Base-by-base conservation (phyloP, 495 filamentous ascomycete genomes). In the Penicillium arizonense region DNA sequence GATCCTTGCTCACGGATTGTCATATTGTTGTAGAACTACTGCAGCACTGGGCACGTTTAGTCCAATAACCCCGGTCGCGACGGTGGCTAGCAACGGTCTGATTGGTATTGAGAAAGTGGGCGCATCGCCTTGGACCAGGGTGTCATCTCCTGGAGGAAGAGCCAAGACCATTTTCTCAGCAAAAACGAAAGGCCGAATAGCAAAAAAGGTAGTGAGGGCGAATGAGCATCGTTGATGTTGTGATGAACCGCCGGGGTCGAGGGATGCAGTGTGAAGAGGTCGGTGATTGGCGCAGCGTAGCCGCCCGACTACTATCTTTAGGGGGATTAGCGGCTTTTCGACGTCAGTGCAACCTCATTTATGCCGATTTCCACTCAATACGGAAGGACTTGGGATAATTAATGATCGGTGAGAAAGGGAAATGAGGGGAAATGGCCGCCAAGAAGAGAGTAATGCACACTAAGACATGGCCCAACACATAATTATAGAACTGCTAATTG, bases 1-100 rank as follows among this genome's bases (percentile, higher is more conserved):
- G 44, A 61, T 66, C 63, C 47, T 39, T 57, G 55, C 49, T 52
- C 40, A 24, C 33, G 28, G 23, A 36, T 37, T 36, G 43, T 55
- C 33, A 56, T 26, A 35, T 53, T n/a, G 39, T 54, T 66, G 64
- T 59, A 68, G 64, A 63, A 57, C 70, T 73, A 69, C 65, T 75
- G 72, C 72, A 73, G 4, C 45, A 63, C 53, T 63, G 65, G 53
- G 72, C 69, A 73, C 66, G 34, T 35, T 47, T 44, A 53, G 51
- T 36, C 43, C 57, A 47, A 53, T 57, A 43, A 55, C 38, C 59
- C 52, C 52, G 47, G 50, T 39, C 28, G 36, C 7, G 10, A 24
- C 23, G 32, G 28, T 28, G 42, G 18, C 24, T 4, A 28, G 1
- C 14, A 12, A 14, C 14, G 12, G 21, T 37, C 1, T 55, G 39